Evolutionary conservation across 2,329 filamentous ascomycete genomes (phyloP), one percentile per base, ranked within the genome.

Genomic region (Paraconiothyrium brasiliense): DNA sequence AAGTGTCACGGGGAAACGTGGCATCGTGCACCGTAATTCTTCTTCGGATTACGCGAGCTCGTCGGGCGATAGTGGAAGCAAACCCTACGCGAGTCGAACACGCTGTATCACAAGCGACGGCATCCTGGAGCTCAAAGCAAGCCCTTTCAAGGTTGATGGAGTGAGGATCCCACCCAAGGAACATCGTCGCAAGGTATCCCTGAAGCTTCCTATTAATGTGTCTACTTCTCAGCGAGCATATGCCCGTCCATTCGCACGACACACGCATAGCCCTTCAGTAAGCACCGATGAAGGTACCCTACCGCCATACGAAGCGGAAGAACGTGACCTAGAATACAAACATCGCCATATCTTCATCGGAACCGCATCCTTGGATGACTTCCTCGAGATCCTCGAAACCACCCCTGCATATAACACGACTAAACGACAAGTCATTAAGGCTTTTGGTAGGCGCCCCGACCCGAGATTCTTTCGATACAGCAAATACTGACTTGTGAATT

Each of bases 271-370:
- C 10, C 32, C 22, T 51, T 44, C 22, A 8, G 1, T 44, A n/a
- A 37, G 37, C 47, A 44, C 20, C 39, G 46, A 55, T 7, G 54
- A 50, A 9, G 30, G 46, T 30, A n/a, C 14, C 14, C 16, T 5
- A 8, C 22, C 39, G 10, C 11, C 54, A 2, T 35, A 61, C 43
- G 52, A 57, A 2, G 66, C 68, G 32, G 59, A 66, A 48, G 72
- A 74, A 55, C 65, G 66, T 8, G 73, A 75, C 20, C 64, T 75
- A 2, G 70, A 75, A 54, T 76, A 76, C 67, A 71, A 75, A 47
- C 69, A 75, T 57, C 73, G 73, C 34, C 73, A 76, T 63, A 76
- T 69, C 9, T 76, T 76, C 52, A 66, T 76, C 48, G 74, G 74
- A 37, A 74, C 74, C 1, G 71, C 71, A 5, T 76, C 72, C 0